Evolutionary conservation across 139 green algal species (phyloP).

Genomic region (Tetraselmis striata): DNA sequence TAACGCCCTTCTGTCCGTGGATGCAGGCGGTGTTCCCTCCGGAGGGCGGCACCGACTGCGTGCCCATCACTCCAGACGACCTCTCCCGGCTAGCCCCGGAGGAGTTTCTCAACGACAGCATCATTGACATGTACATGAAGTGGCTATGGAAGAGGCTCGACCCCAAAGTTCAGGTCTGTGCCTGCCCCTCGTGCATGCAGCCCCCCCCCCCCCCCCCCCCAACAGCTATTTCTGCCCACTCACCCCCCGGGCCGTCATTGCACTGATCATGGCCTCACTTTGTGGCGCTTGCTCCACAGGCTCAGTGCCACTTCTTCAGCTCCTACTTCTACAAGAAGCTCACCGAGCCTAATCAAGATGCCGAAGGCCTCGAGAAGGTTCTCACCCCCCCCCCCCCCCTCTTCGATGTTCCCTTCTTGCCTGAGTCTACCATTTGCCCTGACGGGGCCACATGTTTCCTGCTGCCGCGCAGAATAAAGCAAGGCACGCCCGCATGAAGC

Average conservation of each 20-base stretch:
- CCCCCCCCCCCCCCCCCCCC: too few relatives aligned
- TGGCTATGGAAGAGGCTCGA: conserved; percentile 7
- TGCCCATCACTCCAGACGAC: conserved; percentile 59
- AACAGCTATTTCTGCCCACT: too few relatives aligned
- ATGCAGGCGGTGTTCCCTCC: conserved; percentile 41
- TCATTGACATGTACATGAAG: conserved; percentile 89
- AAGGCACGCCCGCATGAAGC: conserved; percentile 11
- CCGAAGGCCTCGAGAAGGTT: not conserved
- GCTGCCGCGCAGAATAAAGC: not conserved
- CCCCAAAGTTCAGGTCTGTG: not conserved
- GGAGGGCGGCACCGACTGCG: conserved; percentile 29
- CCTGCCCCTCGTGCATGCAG: too few relatives aligned
- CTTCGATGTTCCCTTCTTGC: too few relatives aligned
- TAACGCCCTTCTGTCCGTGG: too few relatives aligned
- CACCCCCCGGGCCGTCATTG: too few relatives aligned
- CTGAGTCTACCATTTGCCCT: too few relatives aligned
- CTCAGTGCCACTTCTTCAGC: conserved; percentile 66
- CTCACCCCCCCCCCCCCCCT: too few relatives aligned
- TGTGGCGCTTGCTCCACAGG: too few relatives aligned
- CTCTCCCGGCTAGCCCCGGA: conserved; percentile 54
- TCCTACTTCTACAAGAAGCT: conserved; percentile 95
- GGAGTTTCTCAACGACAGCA: conserved; percentile 90
- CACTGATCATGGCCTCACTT: too few relatives aligned
- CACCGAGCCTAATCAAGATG: conserved; percentile 25
- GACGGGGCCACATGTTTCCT: too few relatives aligned